These are phyloP conservation scores for Monilinia polystroma DNA, from an alignment of 2,329 filamentous ascomycete species.

Conservation along the genomic window DNA sequence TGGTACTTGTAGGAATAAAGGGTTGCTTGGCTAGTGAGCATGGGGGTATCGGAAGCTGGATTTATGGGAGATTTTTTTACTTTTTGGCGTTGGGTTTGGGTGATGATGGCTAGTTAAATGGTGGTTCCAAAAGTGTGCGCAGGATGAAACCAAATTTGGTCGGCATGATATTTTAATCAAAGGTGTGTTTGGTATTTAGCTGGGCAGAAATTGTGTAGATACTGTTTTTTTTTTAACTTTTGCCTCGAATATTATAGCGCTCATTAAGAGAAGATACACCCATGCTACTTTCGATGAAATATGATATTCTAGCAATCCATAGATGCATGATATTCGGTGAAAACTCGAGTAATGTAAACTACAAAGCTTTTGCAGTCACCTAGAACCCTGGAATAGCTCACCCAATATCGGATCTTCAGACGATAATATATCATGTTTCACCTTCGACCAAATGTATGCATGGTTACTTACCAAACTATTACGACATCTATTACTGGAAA, in stretches of 20 bases:
- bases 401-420: too few species aligned
- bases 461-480: too few species aligned
- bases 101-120: not conserved
- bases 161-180: conserved; percentile 5
- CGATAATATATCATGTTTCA: too few species aligned
- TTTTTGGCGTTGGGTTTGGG: not conserved
- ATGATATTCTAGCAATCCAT: not conserved
- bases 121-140: not conserved
- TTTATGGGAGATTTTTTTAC: not conserved
- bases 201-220: not conserved
- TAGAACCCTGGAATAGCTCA: not conserved
- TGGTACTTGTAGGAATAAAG: conserved; percentile 13
- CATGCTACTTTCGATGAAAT: not conserved
- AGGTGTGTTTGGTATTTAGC: conserved; percentile 1
- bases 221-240: not conserved
- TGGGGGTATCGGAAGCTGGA: not conserved
- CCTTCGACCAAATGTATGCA: too few species aligned
- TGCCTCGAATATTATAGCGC: not conserved
- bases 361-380: not conserved
- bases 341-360: not conserved
- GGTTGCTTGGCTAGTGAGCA: conserved; percentile 14
- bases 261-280: not conserved
- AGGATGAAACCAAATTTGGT: not conserved
- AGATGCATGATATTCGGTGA: not conserved
- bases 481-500: too few species aligned